phyloP scores from a whole-genome alignment of 139 green algal genomes.

The Nannochloris sp. region DNA sequence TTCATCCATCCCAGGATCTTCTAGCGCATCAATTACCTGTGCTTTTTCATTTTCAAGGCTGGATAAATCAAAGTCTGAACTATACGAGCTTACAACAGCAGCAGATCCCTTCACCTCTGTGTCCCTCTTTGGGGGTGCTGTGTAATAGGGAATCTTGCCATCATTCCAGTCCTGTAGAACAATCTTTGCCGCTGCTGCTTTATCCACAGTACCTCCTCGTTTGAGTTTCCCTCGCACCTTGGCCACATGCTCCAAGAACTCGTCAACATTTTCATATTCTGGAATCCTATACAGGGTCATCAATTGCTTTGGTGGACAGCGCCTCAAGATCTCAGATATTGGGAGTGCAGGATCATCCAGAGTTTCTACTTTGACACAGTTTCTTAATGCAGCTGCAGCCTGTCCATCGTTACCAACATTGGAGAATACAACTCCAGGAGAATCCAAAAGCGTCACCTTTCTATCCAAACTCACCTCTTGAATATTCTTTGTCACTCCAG shows the following conservation, averaged over 20 bases:
- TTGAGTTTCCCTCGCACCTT: slow-evolving; percentile 72
- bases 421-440: slow-evolving; percentile 75
- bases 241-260: slow-evolving; percentile 75
- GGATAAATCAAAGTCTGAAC: slow-evolving; percentile 62
- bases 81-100: slow-evolving; percentile 59
- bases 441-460: slow-evolving; percentile 89
- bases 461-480: slow-evolving; percentile 95
- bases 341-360: slow-evolving; percentile 65
- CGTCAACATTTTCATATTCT: slow-evolving; percentile 47
- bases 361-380: slow-evolving; percentile 82
- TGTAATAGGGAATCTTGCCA: slow-evolving; percentile 88
- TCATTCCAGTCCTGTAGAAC: slow-evolving; percentile 93
- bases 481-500: slow-evolving; percentile 72
- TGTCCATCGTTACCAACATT: slow-evolving; percentile 40
- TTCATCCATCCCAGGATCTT: slow-evolving; percentile 27
- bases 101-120: slow-evolving; percentile 41
- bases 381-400: slow-evolving; percentile 68
- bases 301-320: slow-evolving; percentile 72
- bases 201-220: slow-evolving; percentile 40
- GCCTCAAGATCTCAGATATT: slow-evolving; percentile 73
- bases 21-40: slow-evolving; percentile 65
- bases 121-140: slow-evolving; percentile 49
- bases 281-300: slow-evolving; percentile 84
- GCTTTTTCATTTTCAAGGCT: slow-evolving; percentile 43
- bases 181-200: slow-evolving; percentile 44